These are phyloP conservation scores for Vararia minispora DNA, from an alignment of 768 basidiomycete genomes.

Conservation along the genomic window DNA sequence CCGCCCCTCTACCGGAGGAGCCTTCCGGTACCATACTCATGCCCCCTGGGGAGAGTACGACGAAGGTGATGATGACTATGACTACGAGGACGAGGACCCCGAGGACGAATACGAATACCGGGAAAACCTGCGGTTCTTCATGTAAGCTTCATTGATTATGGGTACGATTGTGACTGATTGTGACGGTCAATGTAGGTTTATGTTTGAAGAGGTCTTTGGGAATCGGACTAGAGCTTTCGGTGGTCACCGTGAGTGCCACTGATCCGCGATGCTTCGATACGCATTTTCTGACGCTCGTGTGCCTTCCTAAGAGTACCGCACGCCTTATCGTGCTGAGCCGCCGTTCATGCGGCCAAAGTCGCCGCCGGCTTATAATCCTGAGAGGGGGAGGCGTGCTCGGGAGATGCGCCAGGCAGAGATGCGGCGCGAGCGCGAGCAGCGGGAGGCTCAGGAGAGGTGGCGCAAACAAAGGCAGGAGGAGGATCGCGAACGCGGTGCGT, in stretches of 20 bases:
- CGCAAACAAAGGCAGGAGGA: conserved; percentile 37
- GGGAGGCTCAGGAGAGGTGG: conserved; percentile 35
- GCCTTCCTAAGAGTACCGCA: not conserved
- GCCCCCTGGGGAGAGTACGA: conserved; percentile 6
- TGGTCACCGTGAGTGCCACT: conserved; percentile 19
- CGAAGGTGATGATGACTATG: conserved; percentile 25
- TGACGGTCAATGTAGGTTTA: conserved; percentile 24
- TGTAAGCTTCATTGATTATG: conserved; percentile 22
- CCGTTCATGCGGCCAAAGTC: not conserved
- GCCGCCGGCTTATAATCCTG: conserved; percentile 16
- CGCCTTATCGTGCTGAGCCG: not conserved
- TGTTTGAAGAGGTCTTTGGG: conserved; percentile 36
- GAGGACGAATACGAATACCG: conserved; percentile 25
- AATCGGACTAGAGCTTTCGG: conserved; percentile 23
- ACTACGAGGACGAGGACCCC: conserved; percentile 22
- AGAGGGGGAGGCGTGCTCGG: conserved; percentile 34
- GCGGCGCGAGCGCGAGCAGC: conserved; percentile 40
- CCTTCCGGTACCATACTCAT: conserved; percentile 8
- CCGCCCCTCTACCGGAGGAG: conserved; percentile 15
- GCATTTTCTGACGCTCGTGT: not conserved
- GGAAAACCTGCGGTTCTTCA: conserved; percentile 31
- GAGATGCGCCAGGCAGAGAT: conserved; percentile 48
- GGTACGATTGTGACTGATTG: conserved; percentile 2
- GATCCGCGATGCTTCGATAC: conserved; percentile 3
- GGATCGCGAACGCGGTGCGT: not conserved